A percentile compares a stretch with the other conserved stretches of the same genome.
phyloP scores from a whole-genome alignment of 129 eudicot species.

The Dittrichia graveolens region DNA sequence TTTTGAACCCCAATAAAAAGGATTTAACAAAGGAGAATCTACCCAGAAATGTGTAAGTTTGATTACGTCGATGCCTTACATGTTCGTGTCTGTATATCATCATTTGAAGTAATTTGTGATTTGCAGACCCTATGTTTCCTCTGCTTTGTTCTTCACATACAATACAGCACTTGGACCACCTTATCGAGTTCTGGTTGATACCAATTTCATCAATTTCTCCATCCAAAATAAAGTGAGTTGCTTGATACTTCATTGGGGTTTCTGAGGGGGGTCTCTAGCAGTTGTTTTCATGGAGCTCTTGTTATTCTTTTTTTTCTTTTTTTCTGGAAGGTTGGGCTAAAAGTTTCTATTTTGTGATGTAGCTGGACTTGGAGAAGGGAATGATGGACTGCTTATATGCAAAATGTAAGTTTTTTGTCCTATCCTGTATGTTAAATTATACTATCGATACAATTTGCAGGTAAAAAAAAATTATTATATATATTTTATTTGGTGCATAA shows the following conservation, averaged over 20 bases:
- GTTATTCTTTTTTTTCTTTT: neutral
- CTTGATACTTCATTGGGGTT: slow-evolving; percentile 2
- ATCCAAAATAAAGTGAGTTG: slow-evolving; percentile 89
- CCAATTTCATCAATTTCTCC: slow-evolving; percentile 96
- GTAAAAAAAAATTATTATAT: no score
- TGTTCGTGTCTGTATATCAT: neutral
- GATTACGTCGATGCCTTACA: neutral
- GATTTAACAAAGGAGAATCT: slow-evolving; percentile 70
- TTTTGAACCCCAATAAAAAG: slow-evolving; percentile 86
- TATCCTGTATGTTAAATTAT: neutral
- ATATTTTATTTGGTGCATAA: no score
- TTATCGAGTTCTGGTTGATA: slow-evolving; percentile 90
- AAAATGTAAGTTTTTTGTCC: slow-evolving; percentile 64
- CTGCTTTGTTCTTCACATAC: slow-evolving; percentile 86
- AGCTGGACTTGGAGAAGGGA: slow-evolving; percentile 99
- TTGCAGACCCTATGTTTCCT: slow-evolving; percentile 78
- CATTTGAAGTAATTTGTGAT: slow-evolving; percentile 11
- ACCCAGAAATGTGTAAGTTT: slow-evolving; percentile 89
- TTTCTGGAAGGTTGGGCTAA: neutral
- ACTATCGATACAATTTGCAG: no score
- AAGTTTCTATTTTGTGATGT: slow-evolving; percentile 19
- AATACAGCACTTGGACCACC: slow-evolving; percentile 96
- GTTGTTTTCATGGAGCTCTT: slow-evolving; percentile 4
- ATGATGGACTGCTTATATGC: slow-evolving; percentile 99
- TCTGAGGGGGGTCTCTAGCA: neutral